Evolutionary conservation across 805 yeast species (phyloP), one percentile per base, ranked within the genome.

Genomic region (Kuraishia ogatae): DNA sequence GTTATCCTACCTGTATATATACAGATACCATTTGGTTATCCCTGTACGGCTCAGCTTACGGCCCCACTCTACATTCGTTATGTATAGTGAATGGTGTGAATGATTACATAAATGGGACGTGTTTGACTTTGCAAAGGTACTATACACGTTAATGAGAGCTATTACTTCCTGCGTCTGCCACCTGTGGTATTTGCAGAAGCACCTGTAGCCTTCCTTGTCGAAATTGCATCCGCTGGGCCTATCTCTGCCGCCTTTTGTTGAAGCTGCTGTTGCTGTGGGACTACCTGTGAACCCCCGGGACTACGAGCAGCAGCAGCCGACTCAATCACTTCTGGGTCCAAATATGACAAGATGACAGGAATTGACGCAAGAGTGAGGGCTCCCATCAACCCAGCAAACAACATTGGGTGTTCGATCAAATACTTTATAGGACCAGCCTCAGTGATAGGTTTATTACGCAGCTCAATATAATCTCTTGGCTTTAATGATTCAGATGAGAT

Each of bases 241-340:
- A 43, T 19, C 48, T 43, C 48, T n/a, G 21, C 11, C 11, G n/a
- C 50, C 13, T 7, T n/a, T 23, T 47, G 50, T 17, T 47, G 50
- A n/a, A n/a, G n/a, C 10, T 8, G 50, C 21, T 47, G 15, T 15
- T 21, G 50, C 50, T 47, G 50, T 15, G 13, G 23, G 5, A 8
- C 22, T 17, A 39, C 19, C 53, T 19, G 24, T 52, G 50, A 22
- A 17, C 11, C 23, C 3, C 7, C 22, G 7, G 50, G 10, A 19
- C 39, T 43, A 21, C 24, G 54, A 21, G 63, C 50, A n/a, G 62
- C 63, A 43, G 58, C 59, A 19, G 61, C 60, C 17, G 66, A 53
- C 19, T 64, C 66, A 26, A 58, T 61, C 50, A 64, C 66, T 1
- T 54, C 61, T 0, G 71, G 70, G 49, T 67, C 70, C 7, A 65